Conservation (phyloP, 257 asterid species). For the Solanum clarkiae region DNA sequence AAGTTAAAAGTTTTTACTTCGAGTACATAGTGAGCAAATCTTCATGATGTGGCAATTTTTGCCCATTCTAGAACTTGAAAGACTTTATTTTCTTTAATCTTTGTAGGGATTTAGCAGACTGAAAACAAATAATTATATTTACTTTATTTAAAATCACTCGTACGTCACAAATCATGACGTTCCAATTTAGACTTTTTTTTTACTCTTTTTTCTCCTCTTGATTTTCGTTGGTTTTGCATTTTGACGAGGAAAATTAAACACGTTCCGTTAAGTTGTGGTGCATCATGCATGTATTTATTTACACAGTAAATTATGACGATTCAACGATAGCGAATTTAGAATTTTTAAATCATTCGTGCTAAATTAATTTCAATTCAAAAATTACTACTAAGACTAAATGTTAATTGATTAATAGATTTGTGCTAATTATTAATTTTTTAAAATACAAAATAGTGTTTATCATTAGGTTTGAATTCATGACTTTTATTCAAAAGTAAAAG, state of each 20-base stretch:
- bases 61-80: not conserved
- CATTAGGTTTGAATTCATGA: not conserved
- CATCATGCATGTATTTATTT: not conserved
- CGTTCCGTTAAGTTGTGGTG: not conserved
- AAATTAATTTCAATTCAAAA: too few species aligned
- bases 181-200: not conserved
- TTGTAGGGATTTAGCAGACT: not conserved
- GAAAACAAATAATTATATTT: not conserved
- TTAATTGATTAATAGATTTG: too few species aligned
- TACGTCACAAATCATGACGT: not conserved
- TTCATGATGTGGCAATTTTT: not conserved
- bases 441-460: too few species aligned
- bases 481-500: not conserved
- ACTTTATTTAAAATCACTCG: not conserved
- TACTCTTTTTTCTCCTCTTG: too few species aligned
- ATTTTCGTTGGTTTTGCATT: not conserved
- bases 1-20: too few species aligned
- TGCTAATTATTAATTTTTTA: too few species aligned
- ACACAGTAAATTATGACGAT: not conserved
- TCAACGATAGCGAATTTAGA: not conserved
- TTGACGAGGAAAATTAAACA: not conserved
- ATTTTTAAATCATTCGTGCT: not conserved
- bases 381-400: too few species aligned
- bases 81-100: not conserved
- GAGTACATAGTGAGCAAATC: not conserved